phyloP scores from a whole-genome alignment of 148 eudicot species.

The Chenopodium quinoa region DNA sequence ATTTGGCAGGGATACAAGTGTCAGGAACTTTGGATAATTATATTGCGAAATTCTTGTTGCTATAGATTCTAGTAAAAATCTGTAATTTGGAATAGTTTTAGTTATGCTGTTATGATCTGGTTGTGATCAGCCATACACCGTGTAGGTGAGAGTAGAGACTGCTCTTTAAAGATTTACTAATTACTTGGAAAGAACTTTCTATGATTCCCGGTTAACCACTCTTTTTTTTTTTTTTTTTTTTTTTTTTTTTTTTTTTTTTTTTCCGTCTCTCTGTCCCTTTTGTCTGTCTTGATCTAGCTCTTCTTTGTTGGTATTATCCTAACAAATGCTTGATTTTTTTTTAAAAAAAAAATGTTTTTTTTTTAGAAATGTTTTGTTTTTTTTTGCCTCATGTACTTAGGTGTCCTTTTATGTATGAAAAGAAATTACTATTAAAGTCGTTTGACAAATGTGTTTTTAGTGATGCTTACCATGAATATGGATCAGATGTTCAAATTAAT shows the following conservation, averaged over 20 bases:
- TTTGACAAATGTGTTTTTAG: not conserved
- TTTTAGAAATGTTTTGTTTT: no score
- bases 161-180: not conserved
- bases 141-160: not conserved
- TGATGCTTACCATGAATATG: not conserved
- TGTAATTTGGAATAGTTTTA: not conserved
- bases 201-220: not conserved
- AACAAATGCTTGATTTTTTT: not conserved
- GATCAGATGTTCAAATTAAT: not conserved
- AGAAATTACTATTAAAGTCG: not conserved
- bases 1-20: not conserved
- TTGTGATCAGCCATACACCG: not conserved
- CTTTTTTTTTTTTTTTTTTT: no score
- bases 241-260: not conserved
- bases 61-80: not conserved
- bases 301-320: not conserved
- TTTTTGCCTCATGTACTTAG: not conserved
- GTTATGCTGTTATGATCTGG: no score
- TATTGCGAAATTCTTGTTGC: not conserved
- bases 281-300: not conserved
- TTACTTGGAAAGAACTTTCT: not conserved
- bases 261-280: not conserved
- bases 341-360: no score
- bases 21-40: not conserved
- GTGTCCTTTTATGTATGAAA: not conserved